Conservation (phyloP, 2,329 filamentous ascomycete genomes). For the Macroventuria anomochaeta region DNA sequence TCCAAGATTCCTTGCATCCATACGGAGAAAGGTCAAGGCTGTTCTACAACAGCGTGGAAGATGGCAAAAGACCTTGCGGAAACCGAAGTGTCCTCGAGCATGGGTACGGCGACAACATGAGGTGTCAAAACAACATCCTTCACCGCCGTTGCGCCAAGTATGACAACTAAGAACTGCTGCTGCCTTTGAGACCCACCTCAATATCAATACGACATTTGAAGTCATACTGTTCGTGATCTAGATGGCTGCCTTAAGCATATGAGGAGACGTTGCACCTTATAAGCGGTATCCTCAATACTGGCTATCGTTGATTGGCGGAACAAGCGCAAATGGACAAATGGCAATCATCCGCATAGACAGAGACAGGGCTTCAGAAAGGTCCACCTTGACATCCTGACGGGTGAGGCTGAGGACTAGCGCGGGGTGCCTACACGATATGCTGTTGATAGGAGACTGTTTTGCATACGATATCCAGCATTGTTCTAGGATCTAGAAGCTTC, state of each 20-base stretch:
- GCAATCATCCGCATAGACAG: not conserved
- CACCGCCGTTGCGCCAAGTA: conserved; percentile 6
- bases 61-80: not conserved
- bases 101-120: not conserved
- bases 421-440: not conserved
- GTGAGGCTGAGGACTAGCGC: conserved; percentile 17
- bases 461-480: not conserved
- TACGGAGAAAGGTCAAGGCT: not conserved
- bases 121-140: not conserved
- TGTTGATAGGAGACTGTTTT: conserved; percentile 3
- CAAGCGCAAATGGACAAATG: not conserved
- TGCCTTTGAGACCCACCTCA: not conserved
- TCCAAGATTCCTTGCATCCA: not conserved
- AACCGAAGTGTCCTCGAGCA: not conserved
- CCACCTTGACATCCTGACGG: conserved; percentile 17
- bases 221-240: not conserved
- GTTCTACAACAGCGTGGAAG: not conserved
- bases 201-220: not conserved
- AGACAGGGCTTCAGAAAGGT: conserved; percentile 13
- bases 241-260: not conserved
- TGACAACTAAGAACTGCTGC: not conserved
- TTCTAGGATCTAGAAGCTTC: not conserved
- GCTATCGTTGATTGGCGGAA: conserved; percentile 7
- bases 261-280: conserved; percentile 2
- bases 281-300: not conserved